These are phyloP conservation scores for Crataegus laevigata DNA, from an alignment of 306 rosid species.

Conservation along the genomic window DNA sequence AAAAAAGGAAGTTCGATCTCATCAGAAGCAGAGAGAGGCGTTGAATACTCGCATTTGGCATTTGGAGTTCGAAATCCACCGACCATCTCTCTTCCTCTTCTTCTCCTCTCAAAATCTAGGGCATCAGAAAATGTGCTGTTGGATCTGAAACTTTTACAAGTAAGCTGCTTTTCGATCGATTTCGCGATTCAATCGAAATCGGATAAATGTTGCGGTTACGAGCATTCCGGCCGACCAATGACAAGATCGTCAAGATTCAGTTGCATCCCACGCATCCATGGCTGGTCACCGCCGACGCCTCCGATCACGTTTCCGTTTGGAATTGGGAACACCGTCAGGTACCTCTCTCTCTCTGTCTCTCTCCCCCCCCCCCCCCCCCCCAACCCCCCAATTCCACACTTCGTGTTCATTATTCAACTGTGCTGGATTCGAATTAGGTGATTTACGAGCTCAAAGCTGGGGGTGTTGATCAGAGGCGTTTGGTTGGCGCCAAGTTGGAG, in stretches of 20 bases:
- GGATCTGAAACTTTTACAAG: conserved; percentile 8
- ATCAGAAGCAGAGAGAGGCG: neutral
- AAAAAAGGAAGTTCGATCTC: neutral
- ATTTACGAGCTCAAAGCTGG: conserved; percentile 97
- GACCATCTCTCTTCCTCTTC: neutral
- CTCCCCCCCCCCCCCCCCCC: too few species aligned
- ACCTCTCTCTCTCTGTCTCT: neutral
- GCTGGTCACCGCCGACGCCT: conserved; percentile 95
- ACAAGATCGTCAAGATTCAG: conserved; percentile 92
- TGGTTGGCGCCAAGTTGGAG: conserved; percentile 95
- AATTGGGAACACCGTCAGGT: conserved; percentile 99
- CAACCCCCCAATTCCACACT: neutral
- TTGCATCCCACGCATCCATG: conserved; percentile 98
- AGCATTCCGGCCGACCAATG: conserved; percentile 76
- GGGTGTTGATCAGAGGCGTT: conserved; percentile 92
- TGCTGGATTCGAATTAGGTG: conserved; percentile 37
- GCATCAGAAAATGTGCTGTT: neutral
- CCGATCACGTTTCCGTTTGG: conserved; percentile 98
- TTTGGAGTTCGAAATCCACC: neutral
- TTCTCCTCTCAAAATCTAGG: neutral
- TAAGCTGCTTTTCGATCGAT: neutral
- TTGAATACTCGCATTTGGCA: neutral
- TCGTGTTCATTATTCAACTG: neutral
- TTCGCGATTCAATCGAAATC: neutral
- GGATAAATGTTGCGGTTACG: conserved; percentile 68